phyloP scores from a whole-genome alignment of 148 eudicot species.

The Rhododendron ovatum region DNA sequence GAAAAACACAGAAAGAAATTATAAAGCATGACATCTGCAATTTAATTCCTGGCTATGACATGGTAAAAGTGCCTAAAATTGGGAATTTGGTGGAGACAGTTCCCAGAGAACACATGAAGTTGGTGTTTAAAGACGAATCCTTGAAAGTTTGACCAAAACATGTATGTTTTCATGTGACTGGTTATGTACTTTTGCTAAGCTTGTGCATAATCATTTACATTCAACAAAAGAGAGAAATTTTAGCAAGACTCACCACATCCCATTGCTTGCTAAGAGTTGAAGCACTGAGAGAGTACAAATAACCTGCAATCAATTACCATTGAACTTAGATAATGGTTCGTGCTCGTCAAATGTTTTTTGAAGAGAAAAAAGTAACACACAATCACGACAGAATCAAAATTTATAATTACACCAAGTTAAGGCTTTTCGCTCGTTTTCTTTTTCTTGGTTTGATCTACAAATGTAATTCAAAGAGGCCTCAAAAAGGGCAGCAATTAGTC shows the following conservation, averaged over 20 bases:
- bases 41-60: not conserved
- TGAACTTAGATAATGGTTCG: not conserved
- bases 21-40: not conserved
- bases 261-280: slow-evolving; percentile 92
- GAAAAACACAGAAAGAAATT: not conserved
- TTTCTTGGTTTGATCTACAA: not conserved
- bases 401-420: not conserved
- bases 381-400: not conserved
- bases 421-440: not conserved
- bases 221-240: slow-evolving; percentile 9
- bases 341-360: not conserved
- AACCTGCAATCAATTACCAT: slow-evolving; percentile 50
- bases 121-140: not conserved
- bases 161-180: not conserved
- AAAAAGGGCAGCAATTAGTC: not conserved
- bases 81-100: not conserved
- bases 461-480: not conserved
- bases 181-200: not conserved
- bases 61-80: not conserved
- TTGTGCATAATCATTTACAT: not conserved
- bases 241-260: slow-evolving; percentile 46
- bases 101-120: not conserved
- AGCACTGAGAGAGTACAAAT: slow-evolving; percentile 78
- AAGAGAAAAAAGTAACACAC: not conserved
- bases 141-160: not conserved